Percentiles rank a stretch among this genome's conserved stretches.
phyloP scores from a whole-genome alignment of 2,329 filamentous ascomycete genomes.

The Aspergillus tubingensis region DNA sequence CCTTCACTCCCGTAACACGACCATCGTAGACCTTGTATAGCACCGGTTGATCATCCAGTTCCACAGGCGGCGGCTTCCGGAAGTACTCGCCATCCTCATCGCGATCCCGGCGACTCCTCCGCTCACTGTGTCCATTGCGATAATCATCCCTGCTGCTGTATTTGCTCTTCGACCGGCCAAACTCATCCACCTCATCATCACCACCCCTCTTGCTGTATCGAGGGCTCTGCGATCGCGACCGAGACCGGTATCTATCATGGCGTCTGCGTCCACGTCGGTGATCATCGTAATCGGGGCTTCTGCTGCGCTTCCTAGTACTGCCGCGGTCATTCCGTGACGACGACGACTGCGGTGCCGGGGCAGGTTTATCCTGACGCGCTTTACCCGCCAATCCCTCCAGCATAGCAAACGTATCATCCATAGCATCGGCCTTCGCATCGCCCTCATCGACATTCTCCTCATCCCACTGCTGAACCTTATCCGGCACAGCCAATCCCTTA shows the following conservation, averaged over 20 bases:
- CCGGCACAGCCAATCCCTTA: slow-evolving; percentile 82
- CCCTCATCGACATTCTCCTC: slow-evolving; percentile 46
- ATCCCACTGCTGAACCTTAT: slow-evolving; percentile 63
- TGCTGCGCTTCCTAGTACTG: slow-evolving; percentile 54
- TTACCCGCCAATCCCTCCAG: slow-evolving; percentile 82
- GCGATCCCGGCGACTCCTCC: slow-evolving; percentile 41
- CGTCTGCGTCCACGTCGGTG: slow-evolving; percentile 51
- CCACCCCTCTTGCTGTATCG: slow-evolving; percentile 47
- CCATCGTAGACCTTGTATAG: slow-evolving; percentile 89
- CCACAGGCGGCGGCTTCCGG: slow-evolving; percentile 65
- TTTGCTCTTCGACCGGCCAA: slow-evolving; percentile 52
- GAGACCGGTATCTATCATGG: slow-evolving; percentile 48
- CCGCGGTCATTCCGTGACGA: slow-evolving; percentile 36
- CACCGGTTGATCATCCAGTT: slow-evolving; percentile 79
- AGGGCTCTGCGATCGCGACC: slow-evolving; percentile 54
- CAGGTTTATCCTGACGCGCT: slow-evolving; percentile 44
- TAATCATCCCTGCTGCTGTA: slow-evolving; percentile 40
- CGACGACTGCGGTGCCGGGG: slow-evolving; percentile 19
- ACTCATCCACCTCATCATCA: slow-evolving; percentile 59
- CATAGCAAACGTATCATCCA: slow-evolving; percentile 91
- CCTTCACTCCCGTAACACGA: slow-evolving; percentile 86
- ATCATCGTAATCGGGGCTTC: slow-evolving; percentile 54
- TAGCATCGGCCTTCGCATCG: slow-evolving; percentile 60
- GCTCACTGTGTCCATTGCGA: slow-evolving; percentile 49
- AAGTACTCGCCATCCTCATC: slow-evolving; percentile 60